These are phyloP conservation scores for Geotrichum histeridarum DNA, from an alignment of 1,139 yeast genomes.

Conservation along the genomic window DNA sequence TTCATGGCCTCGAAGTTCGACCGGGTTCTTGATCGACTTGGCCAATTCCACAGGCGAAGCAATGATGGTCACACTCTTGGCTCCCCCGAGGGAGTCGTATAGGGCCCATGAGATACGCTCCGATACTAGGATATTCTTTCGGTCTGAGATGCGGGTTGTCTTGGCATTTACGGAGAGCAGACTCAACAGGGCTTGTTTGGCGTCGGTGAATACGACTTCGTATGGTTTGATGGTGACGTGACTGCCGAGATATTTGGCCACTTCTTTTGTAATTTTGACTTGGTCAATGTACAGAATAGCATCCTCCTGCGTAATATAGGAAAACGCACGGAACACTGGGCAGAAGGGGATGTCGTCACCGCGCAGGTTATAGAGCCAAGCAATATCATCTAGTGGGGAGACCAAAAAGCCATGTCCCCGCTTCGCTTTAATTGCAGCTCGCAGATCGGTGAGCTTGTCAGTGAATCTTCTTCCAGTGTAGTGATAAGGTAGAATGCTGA, in stretches of 20 bases:
- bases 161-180: conserved; percentile 29
- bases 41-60: conserved; percentile 61
- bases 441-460: conserved; percentile 45
- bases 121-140: conserved; percentile 52
- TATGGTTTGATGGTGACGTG: conserved; percentile 37
- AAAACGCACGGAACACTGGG: conserved; percentile 85
- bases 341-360: conserved; percentile 83
- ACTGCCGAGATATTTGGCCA: conserved; percentile 30
- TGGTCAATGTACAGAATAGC: conserved; percentile 67
- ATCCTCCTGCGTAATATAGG: conserved; percentile 58
- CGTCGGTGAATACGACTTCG: conserved; percentile 35
- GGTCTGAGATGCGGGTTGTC: conserved; percentile 12
- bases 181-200: conserved; percentile 34
- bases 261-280: conserved; percentile 50
- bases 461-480: conserved; percentile 42
- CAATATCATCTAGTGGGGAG: conserved; percentile 81
- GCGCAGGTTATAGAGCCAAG: conserved; percentile 86
- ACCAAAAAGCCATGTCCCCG: conserved; percentile 50
- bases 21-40: conserved; percentile 70
- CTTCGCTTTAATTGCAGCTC: conserved; percentile 42
- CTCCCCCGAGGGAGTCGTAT: conserved; percentile 49
- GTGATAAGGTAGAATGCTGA: conserved; percentile 32
- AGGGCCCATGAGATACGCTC: conserved; percentile 78
- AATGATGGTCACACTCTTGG: conserved; percentile 42
- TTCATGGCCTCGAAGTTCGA: conserved; percentile 71